These are phyloP conservation scores for Cronartium quercuum DNA, from an alignment of 1,284 basidiomycete genomes.

Conservation along the genomic window DNA sequence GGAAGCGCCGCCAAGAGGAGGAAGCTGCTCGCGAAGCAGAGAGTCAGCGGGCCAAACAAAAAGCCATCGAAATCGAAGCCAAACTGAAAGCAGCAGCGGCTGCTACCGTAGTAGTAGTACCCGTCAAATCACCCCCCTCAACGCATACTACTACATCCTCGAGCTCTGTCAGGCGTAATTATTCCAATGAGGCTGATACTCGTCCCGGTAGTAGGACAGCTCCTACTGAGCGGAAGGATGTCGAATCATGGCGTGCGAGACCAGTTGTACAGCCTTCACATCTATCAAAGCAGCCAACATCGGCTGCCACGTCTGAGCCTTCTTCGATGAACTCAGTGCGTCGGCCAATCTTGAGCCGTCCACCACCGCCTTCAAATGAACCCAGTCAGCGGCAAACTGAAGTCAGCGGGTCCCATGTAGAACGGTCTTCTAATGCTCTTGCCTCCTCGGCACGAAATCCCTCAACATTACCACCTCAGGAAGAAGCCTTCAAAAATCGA, in stretches of 20 bases:
- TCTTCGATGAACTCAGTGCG: not conserved
- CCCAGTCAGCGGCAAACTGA: not conserved
- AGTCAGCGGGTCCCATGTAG: not conserved
- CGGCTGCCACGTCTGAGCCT: not conserved
- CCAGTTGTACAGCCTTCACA: not conserved
- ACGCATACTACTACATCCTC: not conserved
- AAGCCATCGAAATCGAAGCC: conserved; percentile 77
- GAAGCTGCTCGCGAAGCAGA: conserved; percentile 77
- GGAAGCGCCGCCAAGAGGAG: conserved; percentile 66
- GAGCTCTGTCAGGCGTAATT: not conserved
- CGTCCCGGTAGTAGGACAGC: not conserved
- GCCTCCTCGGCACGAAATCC: not conserved
- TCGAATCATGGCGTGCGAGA: conserved; percentile 27
- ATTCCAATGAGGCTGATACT: conserved; percentile 1
- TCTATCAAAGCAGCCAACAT: not conserved
- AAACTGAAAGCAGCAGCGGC: conserved; percentile 56
- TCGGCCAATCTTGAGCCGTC: not conserved
- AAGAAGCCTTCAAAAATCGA: conserved; percentile 25
- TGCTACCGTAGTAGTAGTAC: not conserved
- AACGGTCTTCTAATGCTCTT: not conserved
- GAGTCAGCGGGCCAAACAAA: conserved; percentile 72
- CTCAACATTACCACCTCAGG: conserved; percentile 16
- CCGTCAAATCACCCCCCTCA: not conserved
- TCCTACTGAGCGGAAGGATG: conserved; percentile 5
- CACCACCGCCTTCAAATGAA: not conserved